Conservation (phyloP, 2,329 filamentous ascomycete species). For the Phoma sp. region DNA sequence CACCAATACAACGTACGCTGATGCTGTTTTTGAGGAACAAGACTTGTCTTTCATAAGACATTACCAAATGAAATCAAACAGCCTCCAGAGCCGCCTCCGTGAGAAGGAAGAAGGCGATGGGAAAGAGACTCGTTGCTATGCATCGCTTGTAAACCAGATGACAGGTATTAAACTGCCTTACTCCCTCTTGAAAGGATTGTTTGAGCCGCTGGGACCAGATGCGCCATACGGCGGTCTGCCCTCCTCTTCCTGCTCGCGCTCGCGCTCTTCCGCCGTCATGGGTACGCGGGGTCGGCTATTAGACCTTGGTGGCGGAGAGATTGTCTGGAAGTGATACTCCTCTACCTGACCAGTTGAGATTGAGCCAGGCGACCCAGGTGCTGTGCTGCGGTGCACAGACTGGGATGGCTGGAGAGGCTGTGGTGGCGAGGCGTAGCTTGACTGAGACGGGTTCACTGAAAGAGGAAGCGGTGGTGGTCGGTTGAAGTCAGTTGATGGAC, state of each 20-base stretch:
- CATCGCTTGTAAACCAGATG: slow-evolving; percentile 4
- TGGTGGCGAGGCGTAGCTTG: slow-evolving; percentile 24
- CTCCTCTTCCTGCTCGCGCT: slow-evolving; percentile 25
- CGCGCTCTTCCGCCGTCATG: slow-evolving; percentile 20
- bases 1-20: slow-evolving; percentile 6
- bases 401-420: slow-evolving; percentile 22
- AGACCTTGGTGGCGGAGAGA: slow-evolving; percentile 38
- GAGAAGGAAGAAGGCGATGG: no score
- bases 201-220: slow-evolving; percentile 13
- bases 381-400: slow-evolving; percentile 26
- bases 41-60: not conserved
- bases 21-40: slow-evolving; percentile 3
- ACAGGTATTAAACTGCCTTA: not conserved
- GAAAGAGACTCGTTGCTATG: not conserved
- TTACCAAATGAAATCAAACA: slow-evolving; percentile 4
- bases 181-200: slow-evolving; percentile 25
- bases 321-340: slow-evolving; percentile 43
- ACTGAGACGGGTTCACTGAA: slow-evolving; percentile 26
- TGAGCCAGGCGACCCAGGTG: slow-evolving; percentile 39
- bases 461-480: slow-evolving; percentile 41
- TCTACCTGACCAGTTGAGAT: slow-evolving; percentile 41
- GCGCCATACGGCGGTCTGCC: slow-evolving; percentile 25
- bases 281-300: slow-evolving; percentile 24
- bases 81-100: slow-evolving; percentile 1
- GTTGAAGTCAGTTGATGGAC: slow-evolving; percentile 27